These are phyloP conservation scores for Aspergillus pseudoterreus DNA, from an alignment of 2,329 filamentous ascomycete genomes.

Conservation along the genomic window DNA sequence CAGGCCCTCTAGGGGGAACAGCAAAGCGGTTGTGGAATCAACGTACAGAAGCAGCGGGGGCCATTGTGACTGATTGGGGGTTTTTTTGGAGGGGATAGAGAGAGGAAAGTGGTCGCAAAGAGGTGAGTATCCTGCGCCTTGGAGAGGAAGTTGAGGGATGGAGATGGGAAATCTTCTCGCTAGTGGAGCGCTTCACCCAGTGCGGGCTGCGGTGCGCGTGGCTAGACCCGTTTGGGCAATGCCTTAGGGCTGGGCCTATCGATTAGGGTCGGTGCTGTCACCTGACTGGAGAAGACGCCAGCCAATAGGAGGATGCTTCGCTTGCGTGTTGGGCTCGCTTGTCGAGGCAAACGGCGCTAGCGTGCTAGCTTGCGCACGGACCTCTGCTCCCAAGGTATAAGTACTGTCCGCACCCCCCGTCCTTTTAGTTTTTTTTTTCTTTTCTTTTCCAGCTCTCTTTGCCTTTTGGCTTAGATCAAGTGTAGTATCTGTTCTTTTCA, in stretches of 20 bases:
- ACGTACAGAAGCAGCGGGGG: conserved; percentile 84
- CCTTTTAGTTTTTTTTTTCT: conserved; percentile 38
- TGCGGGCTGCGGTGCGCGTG: conserved; percentile 20
- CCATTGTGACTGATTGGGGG: conserved; percentile 63
- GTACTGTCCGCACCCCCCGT: conserved; percentile 13
- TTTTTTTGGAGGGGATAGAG: conserved; percentile 24
- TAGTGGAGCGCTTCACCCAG: conserved; percentile 25
- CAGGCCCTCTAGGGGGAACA: conserved; percentile 62
- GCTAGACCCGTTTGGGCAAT: conserved; percentile 21
- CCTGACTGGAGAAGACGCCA: not conserved
- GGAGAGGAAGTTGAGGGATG: conserved; percentile 24
- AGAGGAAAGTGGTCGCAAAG: conserved; percentile 62
- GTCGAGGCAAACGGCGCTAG: conserved; percentile 14
- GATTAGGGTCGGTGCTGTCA: conserved; percentile 20
- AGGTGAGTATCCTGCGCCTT: conserved; percentile 84
- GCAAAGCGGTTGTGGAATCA: conserved; percentile 72
- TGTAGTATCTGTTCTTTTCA: conserved; percentile 97
- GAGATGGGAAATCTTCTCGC: conserved; percentile 19
- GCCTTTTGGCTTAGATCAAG: conserved; percentile 77
- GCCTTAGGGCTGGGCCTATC: conserved; percentile 9
- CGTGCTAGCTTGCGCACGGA: conserved; percentile 17
- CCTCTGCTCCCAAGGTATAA: too few relatives aligned
- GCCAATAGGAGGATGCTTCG: not conserved
- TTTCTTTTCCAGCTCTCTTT: conserved; percentile 50
- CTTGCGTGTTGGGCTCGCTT: conserved; percentile 11